phyloP scores from a whole-genome alignment of 169 alveolate species.

The Theileria orientalis region DNA sequence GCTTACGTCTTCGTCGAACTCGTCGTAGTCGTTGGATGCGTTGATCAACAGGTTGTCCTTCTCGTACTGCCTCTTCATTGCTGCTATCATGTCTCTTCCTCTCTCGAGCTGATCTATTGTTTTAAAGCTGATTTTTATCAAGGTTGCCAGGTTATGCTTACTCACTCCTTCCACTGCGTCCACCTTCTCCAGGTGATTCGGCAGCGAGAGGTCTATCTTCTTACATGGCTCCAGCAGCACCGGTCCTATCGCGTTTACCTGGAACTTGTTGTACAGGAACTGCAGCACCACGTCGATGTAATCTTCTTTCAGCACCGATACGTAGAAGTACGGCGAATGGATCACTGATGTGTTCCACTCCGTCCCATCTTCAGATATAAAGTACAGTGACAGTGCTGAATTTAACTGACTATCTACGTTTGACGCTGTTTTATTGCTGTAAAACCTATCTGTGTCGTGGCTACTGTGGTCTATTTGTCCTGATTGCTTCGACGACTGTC shows the following conservation, averaged over 20 bases:
- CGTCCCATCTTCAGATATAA: slow-evolving; percentile 65
- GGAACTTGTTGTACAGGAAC: slow-evolving; percentile 43
- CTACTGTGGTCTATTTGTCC: background rate
- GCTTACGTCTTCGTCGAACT: slow-evolving; percentile 45
- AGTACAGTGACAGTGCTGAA: slow-evolving; percentile 56
- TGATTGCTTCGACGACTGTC: background rate
- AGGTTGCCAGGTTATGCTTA: slow-evolving; percentile 45
- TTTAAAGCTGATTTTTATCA: slow-evolving; percentile 55
- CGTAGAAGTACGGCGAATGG: slow-evolving; percentile 59
- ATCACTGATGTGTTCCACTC: slow-evolving; percentile 65
- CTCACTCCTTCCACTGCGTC: slow-evolving; percentile 46
- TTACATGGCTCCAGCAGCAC: slow-evolving; percentile 48
- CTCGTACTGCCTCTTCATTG: slow-evolving; percentile 35
- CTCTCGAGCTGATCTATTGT: slow-evolving; percentile 61
- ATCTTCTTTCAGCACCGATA: slow-evolving; percentile 17
- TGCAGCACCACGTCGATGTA: slow-evolving; percentile 37
- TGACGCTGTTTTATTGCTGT: background rate
- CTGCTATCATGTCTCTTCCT: slow-evolving; percentile 21
- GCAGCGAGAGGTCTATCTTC: slow-evolving; percentile 50
- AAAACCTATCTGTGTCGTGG: slow-evolving; percentile 9
- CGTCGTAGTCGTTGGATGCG: slow-evolving; percentile 38
- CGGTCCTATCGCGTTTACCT: slow-evolving; percentile 32
- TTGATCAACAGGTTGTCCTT: slow-evolving; percentile 17
- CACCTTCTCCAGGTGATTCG: slow-evolving; percentile 59
- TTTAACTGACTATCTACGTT: slow-evolving; percentile 6